Evolutionary conservation across 371 early-diverging fungal species (phyloP).

Genomic region (Mucor lusitanicus): DNA sequence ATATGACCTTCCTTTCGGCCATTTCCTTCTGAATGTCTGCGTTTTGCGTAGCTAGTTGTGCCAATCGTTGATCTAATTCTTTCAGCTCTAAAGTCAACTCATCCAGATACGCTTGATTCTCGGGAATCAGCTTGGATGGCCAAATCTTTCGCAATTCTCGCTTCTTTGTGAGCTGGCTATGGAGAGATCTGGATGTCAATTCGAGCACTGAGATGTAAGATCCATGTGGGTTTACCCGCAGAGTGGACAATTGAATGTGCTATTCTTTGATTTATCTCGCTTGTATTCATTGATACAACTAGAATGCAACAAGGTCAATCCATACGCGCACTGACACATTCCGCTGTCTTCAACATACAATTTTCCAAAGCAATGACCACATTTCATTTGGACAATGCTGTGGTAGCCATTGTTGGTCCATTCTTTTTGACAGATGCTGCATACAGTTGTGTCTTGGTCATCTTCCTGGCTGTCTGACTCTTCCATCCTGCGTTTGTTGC

Average conservation of each 20-base stretch:
- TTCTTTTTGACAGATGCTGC: constrained; percentile 15
- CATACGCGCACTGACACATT: neutral
- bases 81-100: neutral
- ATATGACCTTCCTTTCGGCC: neutral
- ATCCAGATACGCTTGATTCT: neutral
- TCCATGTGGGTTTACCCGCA: constrained; percentile 11
- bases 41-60: neutral
- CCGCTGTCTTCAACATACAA: constrained; percentile 5
- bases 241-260: constrained; percentile 7
- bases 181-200: neutral
- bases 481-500: neutral
- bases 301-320: neutral
- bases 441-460: neutral
- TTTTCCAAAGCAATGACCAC: constrained; percentile 30
- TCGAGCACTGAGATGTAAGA: neutral
- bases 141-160: constrained; percentile 18
- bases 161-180: constrained; percentile 3
- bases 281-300: constrained; percentile 10
- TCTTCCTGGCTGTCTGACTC: constrained; percentile 8
- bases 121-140: constrained; percentile 15
- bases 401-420: constrained; percentile 22
- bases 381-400: constrained; percentile 17
- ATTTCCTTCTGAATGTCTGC: constrained; percentile 2
- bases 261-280: neutral
- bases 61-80: neutral